Evolutionary conservation across 2,329 filamentous ascomycete genomes (phyloP).

Genomic region (Penicillium rolfsii): DNA sequence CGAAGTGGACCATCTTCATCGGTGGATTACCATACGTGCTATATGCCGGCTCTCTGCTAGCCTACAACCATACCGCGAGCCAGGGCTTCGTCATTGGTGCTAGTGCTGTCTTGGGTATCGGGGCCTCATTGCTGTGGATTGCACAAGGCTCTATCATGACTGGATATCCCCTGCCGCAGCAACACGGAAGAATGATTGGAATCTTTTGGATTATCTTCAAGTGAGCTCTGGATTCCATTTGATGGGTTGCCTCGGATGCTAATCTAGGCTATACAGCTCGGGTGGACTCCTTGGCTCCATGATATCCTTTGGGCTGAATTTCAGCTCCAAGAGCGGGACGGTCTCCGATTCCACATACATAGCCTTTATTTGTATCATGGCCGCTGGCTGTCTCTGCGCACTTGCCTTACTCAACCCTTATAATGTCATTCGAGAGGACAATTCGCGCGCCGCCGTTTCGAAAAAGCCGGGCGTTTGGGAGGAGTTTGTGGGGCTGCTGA

Average conservation of each 20-base stretch:
- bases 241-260: neutral
- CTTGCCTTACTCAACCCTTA: slow-evolving; percentile 7
- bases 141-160: slow-evolving; percentile 13
- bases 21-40: slow-evolving; percentile 8
- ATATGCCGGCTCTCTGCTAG: slow-evolving; percentile 8
- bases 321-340: neutral
- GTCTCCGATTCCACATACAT: slow-evolving; percentile 12
- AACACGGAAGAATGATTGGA: slow-evolving; percentile 10
- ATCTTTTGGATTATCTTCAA: slow-evolving; percentile 16
- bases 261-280: neutral
- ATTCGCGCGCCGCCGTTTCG: slow-evolving; percentile 7
- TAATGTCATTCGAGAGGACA: slow-evolving; percentile 12
- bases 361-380: slow-evolving; percentile 14
- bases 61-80: slow-evolving; percentile 4
- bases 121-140: slow-evolving; percentile 11
- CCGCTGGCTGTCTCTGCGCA: slow-evolving; percentile 3
- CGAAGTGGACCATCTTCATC: slow-evolving; percentile 10
- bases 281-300: slow-evolving; percentile 2
- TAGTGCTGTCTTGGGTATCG: slow-evolving; percentile 8
- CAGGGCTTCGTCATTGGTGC: slow-evolving; percentile 11
- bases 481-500: slow-evolving; percentile 6
- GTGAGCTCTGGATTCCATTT: neutral
- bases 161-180: slow-evolving; percentile 7
- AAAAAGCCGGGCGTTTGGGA: neutral
- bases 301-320: slow-evolving; percentile 11